Evolutionary conservation across 2,329 filamentous ascomycete species (phyloP).

Genomic region (Lasiodiplodia sp.): DNA sequence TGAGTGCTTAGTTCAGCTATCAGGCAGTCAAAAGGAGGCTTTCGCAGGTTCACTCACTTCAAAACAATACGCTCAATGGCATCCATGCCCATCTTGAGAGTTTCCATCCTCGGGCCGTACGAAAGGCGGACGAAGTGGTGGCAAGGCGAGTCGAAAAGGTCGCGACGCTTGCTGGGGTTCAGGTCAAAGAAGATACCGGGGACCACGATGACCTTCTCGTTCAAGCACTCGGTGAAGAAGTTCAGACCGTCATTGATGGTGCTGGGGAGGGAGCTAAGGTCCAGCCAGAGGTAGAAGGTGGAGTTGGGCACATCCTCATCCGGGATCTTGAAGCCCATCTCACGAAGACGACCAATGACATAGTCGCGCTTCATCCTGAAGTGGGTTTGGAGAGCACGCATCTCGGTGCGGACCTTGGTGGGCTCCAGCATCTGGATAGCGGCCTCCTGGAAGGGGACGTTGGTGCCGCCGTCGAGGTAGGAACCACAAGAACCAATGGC

Average conservation of each 20-base stretch:
- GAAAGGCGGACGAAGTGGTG: slow-evolving; percentile 62
- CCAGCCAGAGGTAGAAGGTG: slow-evolving; percentile 91
- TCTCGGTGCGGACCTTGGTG: slow-evolving; percentile 78
- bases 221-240: slow-evolving; percentile 93
- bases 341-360: slow-evolving; percentile 77
- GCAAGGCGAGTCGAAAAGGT: slow-evolving; percentile 93
- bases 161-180: slow-evolving; percentile 86
- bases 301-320: slow-evolving; percentile 84
- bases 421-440: slow-evolving; percentile 94
- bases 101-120: slow-evolving; percentile 51
- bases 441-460: slow-evolving; percentile 94
- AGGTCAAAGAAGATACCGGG: slow-evolving; percentile 98
- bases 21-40: neutral
- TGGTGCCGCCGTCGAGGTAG: slow-evolving; percentile 93
- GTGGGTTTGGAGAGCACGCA: slow-evolving; percentile 86
- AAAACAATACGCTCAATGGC: slow-evolving; percentile 49
- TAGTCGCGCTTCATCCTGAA: slow-evolving; percentile 95
- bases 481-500: slow-evolving; percentile 91
- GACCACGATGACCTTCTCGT: slow-evolving; percentile 95
- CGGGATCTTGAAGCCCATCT: slow-evolving; percentile 84
- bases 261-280: slow-evolving; percentile 70
- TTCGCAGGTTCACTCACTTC: slow-evolving; percentile 42
- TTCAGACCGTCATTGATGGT: slow-evolving; percentile 91
- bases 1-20: neutral
- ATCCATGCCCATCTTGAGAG: slow-evolving; percentile 49